phyloP scores from a whole-genome alignment of 2,329 filamentous ascomycete genomes.

The Pochonia chlamydosporia region DNA sequence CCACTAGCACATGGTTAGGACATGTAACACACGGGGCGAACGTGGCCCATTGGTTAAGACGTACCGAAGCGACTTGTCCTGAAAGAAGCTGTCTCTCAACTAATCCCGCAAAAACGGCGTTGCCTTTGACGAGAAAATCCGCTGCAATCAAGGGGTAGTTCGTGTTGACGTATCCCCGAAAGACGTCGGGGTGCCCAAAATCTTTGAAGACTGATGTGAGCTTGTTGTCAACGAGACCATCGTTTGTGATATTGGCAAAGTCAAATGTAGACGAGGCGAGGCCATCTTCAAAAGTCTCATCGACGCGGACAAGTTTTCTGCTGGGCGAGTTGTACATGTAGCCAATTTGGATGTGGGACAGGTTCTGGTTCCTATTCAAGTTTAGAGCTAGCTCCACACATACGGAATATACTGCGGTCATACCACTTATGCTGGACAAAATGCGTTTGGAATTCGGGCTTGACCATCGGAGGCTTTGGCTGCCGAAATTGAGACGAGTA shows the following conservation, averaged over 20 bases:
- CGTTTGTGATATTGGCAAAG: conserved; percentile 27
- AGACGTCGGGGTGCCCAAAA: conserved; percentile 15
- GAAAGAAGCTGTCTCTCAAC: conserved; percentile 14
- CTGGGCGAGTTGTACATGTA: conserved; percentile 29
- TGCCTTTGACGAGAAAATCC: conserved; percentile 20
- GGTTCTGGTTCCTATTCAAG: conserved; percentile 25
- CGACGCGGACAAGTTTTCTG: conserved; percentile 21
- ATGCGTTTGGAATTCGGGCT: conserved; percentile 23
- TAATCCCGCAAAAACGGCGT: conserved; percentile 19
- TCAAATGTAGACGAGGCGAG: conserved; percentile 27
- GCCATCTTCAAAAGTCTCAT: conserved; percentile 22
- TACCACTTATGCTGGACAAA: conserved; percentile 35
- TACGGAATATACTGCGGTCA: too few relatives aligned
- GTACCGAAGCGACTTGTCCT: conserved; percentile 19
- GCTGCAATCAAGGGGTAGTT: conserved; percentile 28
- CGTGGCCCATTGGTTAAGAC: not conserved
- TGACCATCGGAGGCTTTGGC: conserved; percentile 24
- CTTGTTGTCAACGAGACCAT: conserved; percentile 30
- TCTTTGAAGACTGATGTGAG: conserved; percentile 20
- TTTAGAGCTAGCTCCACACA: too few relatives aligned
- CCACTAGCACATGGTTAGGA: conserved; percentile 21
- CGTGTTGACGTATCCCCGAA: conserved; percentile 29
- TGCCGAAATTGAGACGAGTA: conserved; percentile 27
- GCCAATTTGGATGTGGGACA: conserved; percentile 31
- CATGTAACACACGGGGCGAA: not conserved